Conservation (phyloP, 1,139 yeast genomes). For the Arxiozyma slooffiae region DNA sequence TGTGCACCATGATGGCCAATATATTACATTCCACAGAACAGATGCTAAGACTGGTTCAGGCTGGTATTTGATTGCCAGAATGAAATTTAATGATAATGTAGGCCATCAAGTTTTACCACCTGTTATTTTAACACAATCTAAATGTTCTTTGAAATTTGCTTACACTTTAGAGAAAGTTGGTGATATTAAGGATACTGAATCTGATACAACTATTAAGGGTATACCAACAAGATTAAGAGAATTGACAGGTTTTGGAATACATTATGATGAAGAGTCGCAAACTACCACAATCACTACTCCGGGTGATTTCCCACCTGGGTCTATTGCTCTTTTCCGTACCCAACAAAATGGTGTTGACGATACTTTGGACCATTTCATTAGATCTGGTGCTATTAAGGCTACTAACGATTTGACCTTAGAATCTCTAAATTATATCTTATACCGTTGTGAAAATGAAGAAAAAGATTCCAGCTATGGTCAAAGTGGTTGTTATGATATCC, state of each 20-base stretch:
- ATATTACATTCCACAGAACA: constrained; percentile 78
- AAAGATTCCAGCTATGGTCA: constrained; percentile 64
- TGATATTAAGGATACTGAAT: constrained; percentile 36
- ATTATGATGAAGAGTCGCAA: constrained; percentile 33
- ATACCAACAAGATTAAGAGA: constrained; percentile 56
- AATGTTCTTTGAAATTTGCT: constrained; percentile 51
- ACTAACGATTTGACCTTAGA: constrained; percentile 49
- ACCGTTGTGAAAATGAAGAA: constrained; percentile 80
- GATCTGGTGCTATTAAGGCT: constrained; percentile 68
- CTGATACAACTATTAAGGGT: constrained; percentile 35
- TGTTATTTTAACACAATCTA: constrained; percentile 54
- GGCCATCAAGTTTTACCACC: constrained; percentile 50
- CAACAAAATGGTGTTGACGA: constrained; percentile 47
- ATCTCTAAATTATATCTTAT: constrained; percentile 68
- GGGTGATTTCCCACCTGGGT: constrained; percentile 69
- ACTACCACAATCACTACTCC: constrained; percentile 50
- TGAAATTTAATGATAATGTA: constrained; percentile 49
- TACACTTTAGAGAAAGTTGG: constrained; percentile 48
- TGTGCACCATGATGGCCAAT: constrained; percentile 89
- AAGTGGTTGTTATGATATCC: constrained; percentile 66
- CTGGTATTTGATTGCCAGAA: constrained; percentile 78
- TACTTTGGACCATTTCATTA: constrained; percentile 52
- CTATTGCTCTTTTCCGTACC: constrained; percentile 77
- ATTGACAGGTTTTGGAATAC: constrained; percentile 43
- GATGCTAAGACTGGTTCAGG: constrained; percentile 82